Evolutionary conservation across 169 alveolate genomes (phyloP), one percentile per base, ranked within the genome.

Genomic region (Plasmodium fragile): DNA sequence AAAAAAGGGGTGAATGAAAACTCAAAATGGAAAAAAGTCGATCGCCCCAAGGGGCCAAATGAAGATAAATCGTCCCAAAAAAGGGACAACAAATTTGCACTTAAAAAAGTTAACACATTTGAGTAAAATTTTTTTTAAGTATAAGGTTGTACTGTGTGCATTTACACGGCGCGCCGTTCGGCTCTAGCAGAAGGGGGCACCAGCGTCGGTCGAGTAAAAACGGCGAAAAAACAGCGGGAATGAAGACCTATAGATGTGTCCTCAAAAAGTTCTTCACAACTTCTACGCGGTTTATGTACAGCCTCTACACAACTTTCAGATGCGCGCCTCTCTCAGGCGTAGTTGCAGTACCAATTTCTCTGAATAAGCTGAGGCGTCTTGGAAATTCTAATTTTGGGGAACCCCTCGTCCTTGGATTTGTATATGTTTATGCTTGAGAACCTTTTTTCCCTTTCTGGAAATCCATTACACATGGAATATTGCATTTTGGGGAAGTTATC

Each of bases 351-450:
- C 30, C 82, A 81, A 22, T 71, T 81, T 49, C 82, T 91, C 39
- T 89, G 90, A 7, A 59, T 65, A 39, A 59, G 6, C 22, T 80
- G 83, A 16, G 94, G 94, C 4, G 94, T 91, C 55, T 81, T 91
- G 8, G 92, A 39, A 45, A 91, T 91, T 39, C 92, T 91, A 41
- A 91, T 91, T 80, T 71, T 91, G n/a, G 94, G 94, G 59, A 89
- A 79, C 10, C 75, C 71, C 8, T 28, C 32, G 7, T 89, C 90
- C 3, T 78, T 89, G 30, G 94, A 53, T 65, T 55, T 79, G 69
- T 89, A 89, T 78, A 77, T 77, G 55, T 25, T 89, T 13, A 78
- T 22, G 71, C 70, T 89, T 34, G 89, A 77, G 45, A 78, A 55
- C n/a, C 89, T 75, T 77, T 78, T 77, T 89, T 89, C 89, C 81